Conservation (phyloP, 495 filamentous ascomycete genomes). For the Halenospora varia region DNA sequence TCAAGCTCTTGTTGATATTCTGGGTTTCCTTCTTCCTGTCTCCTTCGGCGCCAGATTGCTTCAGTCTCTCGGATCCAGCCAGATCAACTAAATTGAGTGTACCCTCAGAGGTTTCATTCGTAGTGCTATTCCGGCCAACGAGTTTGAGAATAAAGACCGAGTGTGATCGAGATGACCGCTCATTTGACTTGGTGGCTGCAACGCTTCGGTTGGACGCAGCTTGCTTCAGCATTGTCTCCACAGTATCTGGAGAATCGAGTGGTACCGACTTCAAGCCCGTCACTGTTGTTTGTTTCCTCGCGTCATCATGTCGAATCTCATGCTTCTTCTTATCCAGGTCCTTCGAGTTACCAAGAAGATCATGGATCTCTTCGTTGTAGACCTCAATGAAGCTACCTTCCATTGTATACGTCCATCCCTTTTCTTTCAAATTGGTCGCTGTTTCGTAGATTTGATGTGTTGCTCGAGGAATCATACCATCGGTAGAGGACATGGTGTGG, state of each 20-base stretch:
- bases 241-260: slow-evolving; percentile 73
- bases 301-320: slow-evolving; percentile 84
- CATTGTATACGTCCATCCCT: slow-evolving; percentile 93
- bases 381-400: slow-evolving; percentile 97
- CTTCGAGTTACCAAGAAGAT: slow-evolving; percentile 75
- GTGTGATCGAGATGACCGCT: slow-evolving; percentile 89
- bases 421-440: slow-evolving; percentile 73
- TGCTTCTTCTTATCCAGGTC: slow-evolving; percentile 82
- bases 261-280: slow-evolving; percentile 76
- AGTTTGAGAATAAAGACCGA: slow-evolving; percentile 95
- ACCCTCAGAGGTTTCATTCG: slow-evolving; percentile 81
- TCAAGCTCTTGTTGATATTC: slow-evolving; percentile 92
- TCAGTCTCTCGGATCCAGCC: slow-evolving; percentile 87
- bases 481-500: slow-evolving; percentile 85
- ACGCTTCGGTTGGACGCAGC: slow-evolving; percentile 84
- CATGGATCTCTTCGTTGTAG: slow-evolving; percentile 96
- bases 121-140: slow-evolving; percentile 72
- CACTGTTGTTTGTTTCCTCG: slow-evolving; percentile 76
- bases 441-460: slow-evolving; percentile 91
- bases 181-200: slow-evolving; percentile 93
- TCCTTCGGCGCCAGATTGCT: slow-evolving; percentile 77
- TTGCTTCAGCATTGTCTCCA: slow-evolving; percentile 70
- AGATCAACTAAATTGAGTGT: slow-evolving; percentile 96
- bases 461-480: slow-evolving; percentile 95
- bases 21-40: slow-evolving; percentile 91